Conservation (phyloP, 768 basidiomycete genomes). For the Hygrocybe punicea region DNA sequence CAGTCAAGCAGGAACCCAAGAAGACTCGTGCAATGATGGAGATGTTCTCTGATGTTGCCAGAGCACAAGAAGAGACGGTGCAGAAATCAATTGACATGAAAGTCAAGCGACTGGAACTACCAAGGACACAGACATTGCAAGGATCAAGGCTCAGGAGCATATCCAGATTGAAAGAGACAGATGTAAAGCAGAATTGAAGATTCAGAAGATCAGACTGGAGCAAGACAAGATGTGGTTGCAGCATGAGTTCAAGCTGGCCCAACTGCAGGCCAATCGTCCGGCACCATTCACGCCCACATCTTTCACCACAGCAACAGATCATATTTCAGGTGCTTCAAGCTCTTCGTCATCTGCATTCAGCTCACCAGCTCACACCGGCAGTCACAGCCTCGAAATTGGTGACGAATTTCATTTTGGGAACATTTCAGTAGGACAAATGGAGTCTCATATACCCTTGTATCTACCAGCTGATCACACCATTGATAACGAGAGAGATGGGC, state of each 20-base stretch:
- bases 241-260: neutral
- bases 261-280: neutral
- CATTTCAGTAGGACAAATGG: no score
- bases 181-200: slow-evolving; percentile 2
- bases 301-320: neutral
- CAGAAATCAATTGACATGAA: slow-evolving; percentile 12
- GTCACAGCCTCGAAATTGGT: neutral
- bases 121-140: slow-evolving; percentile 1
- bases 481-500: neutral
- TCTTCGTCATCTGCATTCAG: neutral
- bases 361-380: neutral
- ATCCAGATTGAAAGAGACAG: slow-evolving; percentile 3
- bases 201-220: neutral
- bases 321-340: neutral
- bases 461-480: neutral
- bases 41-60: slow-evolving; percentile 7
- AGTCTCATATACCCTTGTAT: neutral
- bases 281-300: neutral
- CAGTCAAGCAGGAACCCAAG: neutral
- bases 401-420: neutral
- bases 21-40: slow-evolving; percentile 1
- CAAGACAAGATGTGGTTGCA: neutral
- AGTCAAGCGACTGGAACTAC: slow-evolving; percentile 1
- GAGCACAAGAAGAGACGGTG: slow-evolving; percentile 13
- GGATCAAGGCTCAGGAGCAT: slow-evolving; percentile 1